A percentile compares a stretch with the other conserved stretches of the same genome.
phyloP scores from a whole-genome alignment of 176 grass and related monocot genomes.

The Oryza meridionalis region DNA sequence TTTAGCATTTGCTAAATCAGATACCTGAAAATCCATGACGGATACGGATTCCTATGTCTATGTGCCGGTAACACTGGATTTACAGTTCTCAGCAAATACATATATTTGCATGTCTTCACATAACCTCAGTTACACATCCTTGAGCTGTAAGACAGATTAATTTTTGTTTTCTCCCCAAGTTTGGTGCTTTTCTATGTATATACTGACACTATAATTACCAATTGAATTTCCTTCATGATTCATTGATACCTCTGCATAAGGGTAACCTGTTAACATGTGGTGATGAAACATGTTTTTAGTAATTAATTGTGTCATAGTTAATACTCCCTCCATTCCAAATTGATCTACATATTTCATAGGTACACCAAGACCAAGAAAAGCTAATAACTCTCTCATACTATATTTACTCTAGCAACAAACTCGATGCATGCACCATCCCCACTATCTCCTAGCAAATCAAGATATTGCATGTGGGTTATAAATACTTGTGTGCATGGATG shows the following conservation, averaged over 20 bases:
- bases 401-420: too few species aligned
- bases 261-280: slow-evolving; percentile 16
- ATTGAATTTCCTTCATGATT: slow-evolving; percentile 13
- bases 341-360: too few species aligned
- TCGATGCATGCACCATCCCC: too few species aligned
- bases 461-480: too few species aligned
- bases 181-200: background rate
- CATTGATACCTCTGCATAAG: background rate
- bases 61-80: background rate
- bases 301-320: background rate
- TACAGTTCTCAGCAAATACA: slow-evolving; percentile 24
- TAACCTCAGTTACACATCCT: background rate
- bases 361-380: too few species aligned
- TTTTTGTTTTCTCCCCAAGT: background rate
- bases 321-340: too few species aligned
- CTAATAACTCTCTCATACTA: too few species aligned
- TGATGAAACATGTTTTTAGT: background rate
- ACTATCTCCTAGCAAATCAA: too few species aligned
- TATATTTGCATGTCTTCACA: slow-evolving; percentile 16
- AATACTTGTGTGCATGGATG: too few species aligned
- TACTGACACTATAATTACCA: slow-evolving; percentile 9
- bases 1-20: background rate
- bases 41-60: background rate
- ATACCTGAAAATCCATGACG: background rate
- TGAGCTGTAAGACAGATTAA: background rate